phyloP scores from a whole-genome alignment of 257 asterid genomes.

The Schizonepeta tenuifolia region DNA sequence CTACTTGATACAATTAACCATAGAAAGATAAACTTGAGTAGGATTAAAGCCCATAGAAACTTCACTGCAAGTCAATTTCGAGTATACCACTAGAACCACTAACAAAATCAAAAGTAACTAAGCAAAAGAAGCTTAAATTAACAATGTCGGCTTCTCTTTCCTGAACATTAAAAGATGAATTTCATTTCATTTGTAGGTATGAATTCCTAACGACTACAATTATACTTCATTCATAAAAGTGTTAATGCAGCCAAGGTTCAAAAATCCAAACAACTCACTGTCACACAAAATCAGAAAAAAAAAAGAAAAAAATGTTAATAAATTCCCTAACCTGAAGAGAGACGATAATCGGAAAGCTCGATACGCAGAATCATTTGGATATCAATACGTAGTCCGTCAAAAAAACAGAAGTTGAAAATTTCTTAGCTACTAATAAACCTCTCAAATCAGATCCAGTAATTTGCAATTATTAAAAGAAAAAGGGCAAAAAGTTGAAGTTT shows the following conservation, averaged over 20 bases:
- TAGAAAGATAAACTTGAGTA: neutral
- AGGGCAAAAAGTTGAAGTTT: neutral
- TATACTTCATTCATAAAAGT: neutral
- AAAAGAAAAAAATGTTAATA: neutral
- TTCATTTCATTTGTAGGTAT: neutral
- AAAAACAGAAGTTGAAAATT: neutral
- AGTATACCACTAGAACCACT: neutral
- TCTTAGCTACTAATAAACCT: neutral
- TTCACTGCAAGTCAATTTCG: neutral
- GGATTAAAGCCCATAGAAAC: neutral
- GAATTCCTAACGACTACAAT: neutral
- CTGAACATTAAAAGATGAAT: neutral
- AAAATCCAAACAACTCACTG: neutral
- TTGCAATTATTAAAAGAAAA: neutral
- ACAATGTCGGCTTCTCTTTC: neutral
- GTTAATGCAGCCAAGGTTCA: neutral
- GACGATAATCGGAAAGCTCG: neutral
- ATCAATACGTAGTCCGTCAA: neutral
- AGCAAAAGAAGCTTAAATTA: conserved; percentile 3
- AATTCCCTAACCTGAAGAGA: neutral
- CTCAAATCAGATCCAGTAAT: conserved; percentile 11
- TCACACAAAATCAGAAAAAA: neutral
- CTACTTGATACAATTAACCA: neutral
- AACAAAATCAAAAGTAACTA: conserved; percentile 8
- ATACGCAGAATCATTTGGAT: conserved; percentile 11